These are phyloP conservation scores for Fusarium chlamydosporum DNA, from an alignment of 2,329 filamentous ascomycete genomes.

Conservation along the genomic window DNA sequence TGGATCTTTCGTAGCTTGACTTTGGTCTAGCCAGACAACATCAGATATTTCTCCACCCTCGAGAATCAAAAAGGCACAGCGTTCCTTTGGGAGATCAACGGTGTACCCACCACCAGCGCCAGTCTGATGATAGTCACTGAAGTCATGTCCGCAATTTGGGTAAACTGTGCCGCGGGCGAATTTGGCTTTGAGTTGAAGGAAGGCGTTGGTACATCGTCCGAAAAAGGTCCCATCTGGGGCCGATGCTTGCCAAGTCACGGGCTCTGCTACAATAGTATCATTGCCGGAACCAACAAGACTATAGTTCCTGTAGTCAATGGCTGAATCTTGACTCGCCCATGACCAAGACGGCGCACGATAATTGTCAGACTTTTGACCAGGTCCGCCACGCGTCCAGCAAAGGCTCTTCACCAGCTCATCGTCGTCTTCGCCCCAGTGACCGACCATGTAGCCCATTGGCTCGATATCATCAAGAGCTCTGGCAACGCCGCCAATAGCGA, in stretches of 20 bases:
- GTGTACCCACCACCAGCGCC: neutral
- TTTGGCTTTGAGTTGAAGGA: conserved; percentile 10
- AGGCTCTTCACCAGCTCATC: conserved; percentile 9
- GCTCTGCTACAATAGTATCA: neutral
- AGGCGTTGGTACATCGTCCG: conserved; percentile 1
- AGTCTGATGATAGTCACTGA: neutral
- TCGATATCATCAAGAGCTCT: neutral
- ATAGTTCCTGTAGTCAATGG: neutral
- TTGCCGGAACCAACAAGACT: neutral
- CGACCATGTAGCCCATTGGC: conserved; percentile 9
- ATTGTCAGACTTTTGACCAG: neutral
- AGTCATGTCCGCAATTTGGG: conserved; percentile 12
- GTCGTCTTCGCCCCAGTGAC: conserved; percentile 14
- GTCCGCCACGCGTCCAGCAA: neutral
- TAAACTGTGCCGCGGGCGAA: neutral
- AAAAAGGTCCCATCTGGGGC: conserved; percentile 1
- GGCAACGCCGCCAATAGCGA: conserved; percentile 9
- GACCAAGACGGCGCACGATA: conserved; percentile 21
- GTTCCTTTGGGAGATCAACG: neutral
- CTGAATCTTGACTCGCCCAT: conserved; percentile 19
- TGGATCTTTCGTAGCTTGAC: neutral
- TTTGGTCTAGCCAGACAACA: conserved; percentile 12
- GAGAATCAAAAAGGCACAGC: neutral
- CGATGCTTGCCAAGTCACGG: neutral
- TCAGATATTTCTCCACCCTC: conserved; percentile 5